These are phyloP conservation scores for Globisporangium megalacanthum DNA, from an alignment of 352 stramenopile genomes.

Conservation along the genomic window DNA sequence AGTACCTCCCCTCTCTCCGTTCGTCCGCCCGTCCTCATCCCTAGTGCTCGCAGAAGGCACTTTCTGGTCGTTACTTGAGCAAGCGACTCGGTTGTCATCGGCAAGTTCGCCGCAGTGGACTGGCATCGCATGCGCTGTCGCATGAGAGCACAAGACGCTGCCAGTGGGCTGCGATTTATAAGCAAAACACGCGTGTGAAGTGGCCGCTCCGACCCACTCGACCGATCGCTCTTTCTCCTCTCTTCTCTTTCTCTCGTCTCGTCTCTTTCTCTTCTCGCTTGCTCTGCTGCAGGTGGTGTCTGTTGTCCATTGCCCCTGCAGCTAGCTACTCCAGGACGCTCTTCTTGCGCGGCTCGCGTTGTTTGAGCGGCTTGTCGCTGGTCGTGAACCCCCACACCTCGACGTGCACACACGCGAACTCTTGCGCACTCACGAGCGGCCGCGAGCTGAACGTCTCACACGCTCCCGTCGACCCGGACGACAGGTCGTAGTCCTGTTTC, in stretches of 20 bases:
- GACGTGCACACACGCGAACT: slow-evolving; percentile 78
- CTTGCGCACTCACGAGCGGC: slow-evolving; percentile 66
- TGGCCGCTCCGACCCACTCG: neutral
- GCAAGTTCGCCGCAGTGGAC: no score
- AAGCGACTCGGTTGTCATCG: neutral
- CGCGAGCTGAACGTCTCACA: slow-evolving; percentile 87
- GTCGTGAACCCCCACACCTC: slow-evolving; percentile 85
- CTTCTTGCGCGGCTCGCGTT: slow-evolving; percentile 39
- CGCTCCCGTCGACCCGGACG: slow-evolving; percentile 71
- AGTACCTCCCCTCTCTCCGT: neutral
- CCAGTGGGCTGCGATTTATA: neutral
- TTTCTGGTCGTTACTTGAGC: no score
- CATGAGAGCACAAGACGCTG: no score
- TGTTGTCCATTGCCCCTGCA: neutral
- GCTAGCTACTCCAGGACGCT: slow-evolving; percentile 64
- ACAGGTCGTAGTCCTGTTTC: slow-evolving; percentile 77
- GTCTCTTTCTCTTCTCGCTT: neutral
- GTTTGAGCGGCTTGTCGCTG: slow-evolving; percentile 35
- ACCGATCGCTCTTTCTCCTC: neutral
- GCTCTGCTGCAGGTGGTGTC: no score
- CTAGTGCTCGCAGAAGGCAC: no score
- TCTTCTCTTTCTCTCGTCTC: neutral
- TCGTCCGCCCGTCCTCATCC: no score
- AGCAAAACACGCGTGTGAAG: neutral
- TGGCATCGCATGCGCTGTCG: no score